phyloP scores from a whole-genome alignment of 495 filamentous ascomycete species.

The Aspergillus avenaceus region DNA sequence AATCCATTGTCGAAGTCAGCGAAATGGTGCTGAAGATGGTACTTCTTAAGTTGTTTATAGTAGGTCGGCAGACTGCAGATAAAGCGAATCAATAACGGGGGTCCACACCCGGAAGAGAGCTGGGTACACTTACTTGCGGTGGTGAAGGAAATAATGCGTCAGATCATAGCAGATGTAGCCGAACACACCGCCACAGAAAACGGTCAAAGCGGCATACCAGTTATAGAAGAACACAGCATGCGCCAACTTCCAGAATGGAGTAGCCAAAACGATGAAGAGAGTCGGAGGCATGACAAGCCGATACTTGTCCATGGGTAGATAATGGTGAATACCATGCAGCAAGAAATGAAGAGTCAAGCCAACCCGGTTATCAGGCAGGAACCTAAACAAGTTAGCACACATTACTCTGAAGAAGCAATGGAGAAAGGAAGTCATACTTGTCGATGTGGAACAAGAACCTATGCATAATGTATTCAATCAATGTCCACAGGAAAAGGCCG shows the following conservation, averaged over 20 bases:
- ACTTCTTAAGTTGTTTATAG: slow-evolving; percentile 90
- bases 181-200: slow-evolving; percentile 88
- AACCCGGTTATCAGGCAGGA: slow-evolving; percentile 88
- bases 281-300: slow-evolving; percentile 96
- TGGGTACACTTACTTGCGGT: slow-evolving; percentile 65
- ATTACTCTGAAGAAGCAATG: neutral
- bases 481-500: slow-evolving; percentile 77
- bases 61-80: slow-evolving; percentile 65
- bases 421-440: slow-evolving; percentile 51
- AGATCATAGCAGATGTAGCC: slow-evolving; percentile 95
- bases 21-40: slow-evolving; percentile 95
- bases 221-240: slow-evolving; percentile 80
- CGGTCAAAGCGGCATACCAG: slow-evolving; percentile 72
- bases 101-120: neutral
- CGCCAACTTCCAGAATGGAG: slow-evolving; percentile 90
- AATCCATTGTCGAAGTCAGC: slow-evolving; percentile 97
- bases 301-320: slow-evolving; percentile 96
- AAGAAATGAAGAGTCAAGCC: slow-evolving; percentile 86
- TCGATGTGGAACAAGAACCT: slow-evolving; percentile 94
- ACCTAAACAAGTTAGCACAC: slow-evolving; percentile 40
- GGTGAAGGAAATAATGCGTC: slow-evolving; percentile 99
- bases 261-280: slow-evolving; percentile 78
- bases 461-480: slow-evolving; percentile 89
- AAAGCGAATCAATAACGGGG: slow-evolving; percentile 13
- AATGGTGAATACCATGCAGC: slow-evolving; percentile 97